These are phyloP conservation scores for Phytopythium montanum DNA, from an alignment of 352 stramenopile genomes.

Conservation along the genomic window DNA sequence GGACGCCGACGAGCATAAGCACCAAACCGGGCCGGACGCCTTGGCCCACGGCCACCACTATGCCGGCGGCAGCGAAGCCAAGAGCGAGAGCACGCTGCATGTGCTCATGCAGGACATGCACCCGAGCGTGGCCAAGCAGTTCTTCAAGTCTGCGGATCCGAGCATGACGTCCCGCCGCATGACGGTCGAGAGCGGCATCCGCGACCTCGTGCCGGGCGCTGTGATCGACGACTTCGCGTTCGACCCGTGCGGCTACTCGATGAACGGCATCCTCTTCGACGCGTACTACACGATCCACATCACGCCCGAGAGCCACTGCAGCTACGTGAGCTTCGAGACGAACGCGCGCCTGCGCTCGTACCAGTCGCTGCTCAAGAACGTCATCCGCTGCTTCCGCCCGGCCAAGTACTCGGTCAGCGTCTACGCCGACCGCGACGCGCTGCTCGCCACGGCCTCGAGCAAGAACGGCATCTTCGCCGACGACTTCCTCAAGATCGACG, in stretches of 20 bases:
- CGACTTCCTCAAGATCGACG: slow-evolving; percentile 65
- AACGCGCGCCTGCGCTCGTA: slow-evolving; percentile 89
- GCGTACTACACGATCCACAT: slow-evolving; percentile 99
- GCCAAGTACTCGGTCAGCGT: slow-evolving; percentile 97
- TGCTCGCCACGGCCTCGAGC: slow-evolving; percentile 32
- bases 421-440: slow-evolving; percentile 89
- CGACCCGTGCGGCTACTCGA: slow-evolving; percentile 97
- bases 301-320: slow-evolving; percentile 96
- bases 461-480: slow-evolving; percentile 78
- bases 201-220: slow-evolving; percentile 92
- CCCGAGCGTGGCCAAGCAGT: slow-evolving; percentile 73
- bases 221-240: slow-evolving; percentile 97
- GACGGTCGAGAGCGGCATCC: slow-evolving; percentile 94
- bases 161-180: slow-evolving; percentile 85
- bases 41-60: slow-evolving; percentile 12
- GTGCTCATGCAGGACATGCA: slow-evolving; percentile 89
- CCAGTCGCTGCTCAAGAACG: slow-evolving; percentile 95
- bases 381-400: slow-evolving; percentile 97
- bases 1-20: slow-evolving; percentile 89
- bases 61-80: slow-evolving; percentile 17
- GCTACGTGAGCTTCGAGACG: slow-evolving; percentile 98
- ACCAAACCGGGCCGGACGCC: slow-evolving; percentile 7
- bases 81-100: slow-evolving; percentile 73
- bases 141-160: slow-evolving; percentile 77
- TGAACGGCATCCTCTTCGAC: slow-evolving; percentile 98